Percentiles rank a stretch among this genome's conserved stretches.
These are phyloP conservation scores for Cercospora sp. DNA, from an alignment of 2,329 filamentous ascomycete genomes.

Conservation along the genomic window DNA sequence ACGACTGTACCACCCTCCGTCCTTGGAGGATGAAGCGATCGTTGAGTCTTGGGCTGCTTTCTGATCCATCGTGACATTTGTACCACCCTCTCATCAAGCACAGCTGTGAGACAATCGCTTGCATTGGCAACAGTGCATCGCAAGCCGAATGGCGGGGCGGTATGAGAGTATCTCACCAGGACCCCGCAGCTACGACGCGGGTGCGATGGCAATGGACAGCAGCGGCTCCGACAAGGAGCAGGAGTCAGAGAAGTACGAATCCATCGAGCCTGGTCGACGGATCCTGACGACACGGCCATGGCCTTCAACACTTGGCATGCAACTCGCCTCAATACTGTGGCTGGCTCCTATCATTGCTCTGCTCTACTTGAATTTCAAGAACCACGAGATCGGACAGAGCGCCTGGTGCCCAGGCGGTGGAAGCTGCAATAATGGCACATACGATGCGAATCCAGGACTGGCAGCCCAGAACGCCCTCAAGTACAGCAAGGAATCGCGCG, in stretches of 20 bases:
- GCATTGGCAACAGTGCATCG: background rate
- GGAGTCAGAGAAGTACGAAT: background rate
- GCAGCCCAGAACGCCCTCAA: background rate
- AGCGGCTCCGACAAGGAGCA: background rate
- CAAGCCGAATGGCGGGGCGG: background rate
- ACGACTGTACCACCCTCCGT: background rate
- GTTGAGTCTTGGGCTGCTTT: background rate
- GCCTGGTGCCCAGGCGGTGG: slow-evolving; percentile 32
- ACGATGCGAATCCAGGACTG: background rate
- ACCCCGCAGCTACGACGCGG: background rate
- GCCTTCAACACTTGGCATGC: slow-evolving; percentile 7
- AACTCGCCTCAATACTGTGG: slow-evolving; percentile 35
- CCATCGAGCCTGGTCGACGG: background rate
- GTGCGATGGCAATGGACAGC: background rate
- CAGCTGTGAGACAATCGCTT: background rate
- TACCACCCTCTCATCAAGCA: background rate
- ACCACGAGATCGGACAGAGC: slow-evolving; percentile 35
- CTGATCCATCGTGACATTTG: background rate
- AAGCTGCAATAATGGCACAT: slow-evolving; percentile 24
- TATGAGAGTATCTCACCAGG: background rate
- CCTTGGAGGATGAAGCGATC: background rate
- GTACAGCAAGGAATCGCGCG: background rate
- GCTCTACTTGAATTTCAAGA: slow-evolving; percentile 33
- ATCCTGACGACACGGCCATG: background rate
- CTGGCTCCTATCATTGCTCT: slow-evolving; percentile 33